Conservation (phyloP, 768 basidiomycete species). For the Tricholoma hemisulphureum region DNA sequence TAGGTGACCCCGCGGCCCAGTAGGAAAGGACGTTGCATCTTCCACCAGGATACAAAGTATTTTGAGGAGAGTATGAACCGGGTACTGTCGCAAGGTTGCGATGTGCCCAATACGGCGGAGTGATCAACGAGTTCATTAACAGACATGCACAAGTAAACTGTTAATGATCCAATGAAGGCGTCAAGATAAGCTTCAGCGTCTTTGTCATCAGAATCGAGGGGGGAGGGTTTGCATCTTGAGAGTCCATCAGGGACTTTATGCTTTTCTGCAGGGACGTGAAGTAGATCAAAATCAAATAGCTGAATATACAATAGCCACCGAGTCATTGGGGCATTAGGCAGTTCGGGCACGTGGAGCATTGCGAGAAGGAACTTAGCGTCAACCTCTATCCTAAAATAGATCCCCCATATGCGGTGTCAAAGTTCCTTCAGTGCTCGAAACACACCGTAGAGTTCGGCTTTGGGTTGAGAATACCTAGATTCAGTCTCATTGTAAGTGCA, state of each 20-base stretch:
- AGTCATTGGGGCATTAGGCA: conserved; percentile 18
- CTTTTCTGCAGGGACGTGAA: conserved; percentile 31
- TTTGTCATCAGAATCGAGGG: conserved; percentile 14
- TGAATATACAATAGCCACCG: conserved; percentile 37
- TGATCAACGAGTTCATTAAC: not conserved
- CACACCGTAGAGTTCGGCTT: conserved; percentile 18
- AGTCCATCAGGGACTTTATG: conserved; percentile 35
- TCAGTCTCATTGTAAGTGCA: not conserved
- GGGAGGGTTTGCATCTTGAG: conserved; percentile 19
- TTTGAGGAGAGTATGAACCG: too few species aligned
- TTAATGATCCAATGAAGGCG: not conserved
- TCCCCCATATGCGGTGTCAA: conserved; percentile 13
- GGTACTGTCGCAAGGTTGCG: too few species aligned
- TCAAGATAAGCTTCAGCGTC: conserved; percentile 31
- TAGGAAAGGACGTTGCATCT: too few species aligned
- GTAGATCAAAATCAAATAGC: conserved; percentile 34
- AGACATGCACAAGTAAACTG: not conserved
- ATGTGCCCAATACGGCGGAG: too few species aligned
- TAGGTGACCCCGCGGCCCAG: not conserved
- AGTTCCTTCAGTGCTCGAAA: not conserved
- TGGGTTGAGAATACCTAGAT: conserved; percentile 27
- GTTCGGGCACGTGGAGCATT: conserved; percentile 27
- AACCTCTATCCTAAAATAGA: conserved; percentile 31
- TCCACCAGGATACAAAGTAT: too few species aligned
- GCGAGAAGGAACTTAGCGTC: conserved; percentile 35